Evolutionary conservation across 2,329 filamentous ascomycete species (phyloP).

Genomic region (Apiospora pterosperma): DNA sequence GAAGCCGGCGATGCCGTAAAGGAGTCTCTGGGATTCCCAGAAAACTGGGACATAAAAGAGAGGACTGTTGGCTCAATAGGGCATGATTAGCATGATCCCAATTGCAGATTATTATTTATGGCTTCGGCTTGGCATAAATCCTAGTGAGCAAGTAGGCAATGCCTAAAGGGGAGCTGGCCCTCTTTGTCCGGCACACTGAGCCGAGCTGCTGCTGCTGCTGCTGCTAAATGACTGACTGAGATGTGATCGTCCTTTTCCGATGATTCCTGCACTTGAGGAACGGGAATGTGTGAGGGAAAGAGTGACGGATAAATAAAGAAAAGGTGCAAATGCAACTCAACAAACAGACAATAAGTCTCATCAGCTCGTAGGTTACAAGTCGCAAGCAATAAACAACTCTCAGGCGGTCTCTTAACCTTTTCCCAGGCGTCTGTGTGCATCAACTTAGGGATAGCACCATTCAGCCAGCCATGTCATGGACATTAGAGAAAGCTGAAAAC

Average conservation of each 20-base stretch:
- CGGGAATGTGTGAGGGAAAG: not conserved
- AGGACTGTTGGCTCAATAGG: constrained; percentile 55
- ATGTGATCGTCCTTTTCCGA: not conserved
- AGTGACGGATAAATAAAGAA: not conserved
- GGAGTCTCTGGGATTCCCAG: constrained; percentile 36
- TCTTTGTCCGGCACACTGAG: constrained; percentile 5
- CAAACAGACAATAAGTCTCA: not conserved
- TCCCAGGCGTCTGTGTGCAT: not conserved
- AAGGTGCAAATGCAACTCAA: not conserved
- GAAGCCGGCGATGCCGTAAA: constrained; percentile 20
- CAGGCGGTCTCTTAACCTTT: not conserved
- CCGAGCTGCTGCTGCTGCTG: not conserved
- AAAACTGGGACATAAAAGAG: constrained; percentile 84
- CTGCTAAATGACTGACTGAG: not conserved
- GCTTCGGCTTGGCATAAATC: not conserved
- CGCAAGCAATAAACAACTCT: not conserved
- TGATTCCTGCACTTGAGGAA: not conserved
- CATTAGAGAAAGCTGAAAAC: not conserved
- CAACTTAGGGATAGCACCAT: not conserved
- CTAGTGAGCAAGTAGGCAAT: not conserved
- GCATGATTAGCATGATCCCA: constrained; percentile 29
- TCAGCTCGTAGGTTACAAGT: not conserved
- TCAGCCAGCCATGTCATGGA: not conserved
- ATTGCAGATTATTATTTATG: constrained; percentile 8
- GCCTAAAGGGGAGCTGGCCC: not conserved